These are phyloP conservation scores for Pythium rhizo-oryzae DNA, from an alignment of 352 stramenopile species.

Conservation along the genomic window DNA sequence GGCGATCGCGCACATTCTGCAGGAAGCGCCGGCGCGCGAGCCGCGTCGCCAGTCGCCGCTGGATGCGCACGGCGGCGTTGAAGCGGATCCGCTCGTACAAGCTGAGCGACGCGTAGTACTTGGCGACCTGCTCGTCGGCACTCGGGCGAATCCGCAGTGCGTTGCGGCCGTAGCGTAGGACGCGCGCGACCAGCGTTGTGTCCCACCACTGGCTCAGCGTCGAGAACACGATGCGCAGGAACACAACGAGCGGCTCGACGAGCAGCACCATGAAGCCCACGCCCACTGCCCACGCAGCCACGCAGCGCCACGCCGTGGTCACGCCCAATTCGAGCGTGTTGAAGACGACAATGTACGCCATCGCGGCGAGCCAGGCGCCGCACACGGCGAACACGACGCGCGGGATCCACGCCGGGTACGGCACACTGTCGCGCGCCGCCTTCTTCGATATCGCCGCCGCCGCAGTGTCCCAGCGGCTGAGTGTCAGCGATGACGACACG, in stretches of 20 bases:
- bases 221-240: slow-evolving; percentile 46
- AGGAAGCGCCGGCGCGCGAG: slow-evolving; percentile 57
- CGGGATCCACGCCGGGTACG: slow-evolving; percentile 70
- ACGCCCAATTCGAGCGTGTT: slow-evolving; percentile 52
- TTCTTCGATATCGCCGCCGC: slow-evolving; percentile 2
- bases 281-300: slow-evolving; percentile 52
- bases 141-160: slow-evolving; percentile 53
- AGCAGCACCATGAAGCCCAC: slow-evolving; percentile 47
- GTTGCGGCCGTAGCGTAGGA: slow-evolving; percentile 49
- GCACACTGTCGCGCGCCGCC: slow-evolving; percentile 31
- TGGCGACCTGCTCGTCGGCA: slow-evolving; percentile 25
- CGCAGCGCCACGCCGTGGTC: slow-evolving; percentile 51
- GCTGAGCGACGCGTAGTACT: slow-evolving; percentile 53
- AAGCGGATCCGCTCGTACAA: slow-evolving; percentile 76
- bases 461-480: slow-evolving; percentile 5
- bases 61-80: slow-evolving; percentile 66
- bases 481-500: slow-evolving; percentile 22
- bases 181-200: slow-evolving; percentile 39
- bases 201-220: slow-evolving; percentile 68
- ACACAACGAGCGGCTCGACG: slow-evolving; percentile 58
- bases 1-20: slow-evolving; percentile 41
- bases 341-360: slow-evolving; percentile 46
- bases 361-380: slow-evolving; percentile 42
- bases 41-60: slow-evolving; percentile 58
- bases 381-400: slow-evolving; percentile 53